Evolutionary conservation across 148 eudicot genomes (phyloP).

Genomic region (Silene conica): DNA sequence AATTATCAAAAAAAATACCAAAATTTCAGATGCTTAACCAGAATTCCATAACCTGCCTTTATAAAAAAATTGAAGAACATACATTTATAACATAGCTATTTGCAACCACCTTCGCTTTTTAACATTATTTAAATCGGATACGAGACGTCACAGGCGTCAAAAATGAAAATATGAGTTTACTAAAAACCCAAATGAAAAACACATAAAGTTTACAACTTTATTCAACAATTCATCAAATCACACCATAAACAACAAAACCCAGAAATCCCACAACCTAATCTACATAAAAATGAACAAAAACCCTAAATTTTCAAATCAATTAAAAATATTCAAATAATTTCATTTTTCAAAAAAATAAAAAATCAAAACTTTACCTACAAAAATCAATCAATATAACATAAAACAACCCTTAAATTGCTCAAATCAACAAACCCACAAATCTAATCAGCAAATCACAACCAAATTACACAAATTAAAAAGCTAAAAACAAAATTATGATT

Average conservation of each 20-base stretch:
- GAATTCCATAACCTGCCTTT: neutral
- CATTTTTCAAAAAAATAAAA: neutral
- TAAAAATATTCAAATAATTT: conserved; percentile 1
- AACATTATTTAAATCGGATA: too few species aligned
- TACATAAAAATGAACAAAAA: neutral
- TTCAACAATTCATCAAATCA: conserved; percentile 16
- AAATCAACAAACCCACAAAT: conserved; percentile 14
- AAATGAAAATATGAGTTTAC: too few species aligned
- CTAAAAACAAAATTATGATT: neutral
- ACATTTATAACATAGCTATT: neutral
- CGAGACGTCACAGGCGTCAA: too few species aligned
- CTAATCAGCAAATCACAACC: neutral
- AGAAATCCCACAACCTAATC: conserved; percentile 6
- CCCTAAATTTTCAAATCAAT: conserved; percentile 12
- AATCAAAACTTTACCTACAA: conserved; percentile 23
- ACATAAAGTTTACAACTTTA: conserved; percentile 19
- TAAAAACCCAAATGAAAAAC: neutral
- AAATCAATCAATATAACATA: conserved; percentile 15
- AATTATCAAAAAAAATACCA: conserved; percentile 3
- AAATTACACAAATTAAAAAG: neutral
- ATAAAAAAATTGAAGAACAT: neutral
- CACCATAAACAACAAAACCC: neutral
- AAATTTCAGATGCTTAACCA: conserved; percentile 13
- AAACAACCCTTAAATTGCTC: neutral
- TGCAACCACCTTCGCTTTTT: too few species aligned